Evolutionary conservation across 2,329 filamentous ascomycete genomes (phyloP).

Genomic region (Colletotrichum limetticola): DNA sequence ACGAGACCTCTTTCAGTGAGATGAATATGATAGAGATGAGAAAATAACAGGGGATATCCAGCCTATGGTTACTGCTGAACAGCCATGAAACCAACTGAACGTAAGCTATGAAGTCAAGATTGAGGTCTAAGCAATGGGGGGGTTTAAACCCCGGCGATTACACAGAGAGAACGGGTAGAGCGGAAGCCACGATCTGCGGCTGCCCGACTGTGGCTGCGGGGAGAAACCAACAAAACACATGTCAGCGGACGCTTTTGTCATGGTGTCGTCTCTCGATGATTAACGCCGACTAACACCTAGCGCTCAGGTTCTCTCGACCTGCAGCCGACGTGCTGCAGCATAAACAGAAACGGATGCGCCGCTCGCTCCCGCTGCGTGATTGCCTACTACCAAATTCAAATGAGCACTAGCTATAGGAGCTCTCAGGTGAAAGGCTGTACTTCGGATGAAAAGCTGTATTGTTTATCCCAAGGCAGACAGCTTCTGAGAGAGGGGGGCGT

Average conservation of each 20-base stretch:
- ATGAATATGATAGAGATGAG: neutral
- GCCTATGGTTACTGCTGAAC: neutral
- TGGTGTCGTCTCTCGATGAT: neutral
- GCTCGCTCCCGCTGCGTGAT: neutral
- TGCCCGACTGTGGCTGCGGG: neutral
- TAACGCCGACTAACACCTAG: slow-evolving; percentile 12
- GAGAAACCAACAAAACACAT: neutral
- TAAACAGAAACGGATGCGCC: neutral
- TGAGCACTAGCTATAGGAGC: neutral
- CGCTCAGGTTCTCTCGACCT: neutral
- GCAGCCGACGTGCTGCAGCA: neutral
- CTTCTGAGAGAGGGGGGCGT: neutral
- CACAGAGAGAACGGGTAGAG: neutral
- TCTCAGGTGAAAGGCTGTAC: neutral
- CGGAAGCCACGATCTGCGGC: slow-evolving; percentile 17
- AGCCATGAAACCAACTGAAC: slow-evolving; percentile 10
- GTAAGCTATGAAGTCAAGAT: slow-evolving; percentile 29
- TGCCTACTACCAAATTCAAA: neutral
- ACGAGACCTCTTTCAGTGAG: neutral
- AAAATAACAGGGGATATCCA: neutral
- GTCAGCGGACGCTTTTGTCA: slow-evolving; percentile 11
- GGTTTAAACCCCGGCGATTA: slow-evolving; percentile 21
- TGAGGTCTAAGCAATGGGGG: neutral
- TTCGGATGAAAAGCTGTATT: neutral
- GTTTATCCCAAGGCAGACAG: too few species aligned